A percentile compares a stretch with the other conserved stretches of the same genome.
Evolutionary conservation across 352 stramenopile species (phyloP).

Genomic region (Pelagophyceae sp.): DNA sequence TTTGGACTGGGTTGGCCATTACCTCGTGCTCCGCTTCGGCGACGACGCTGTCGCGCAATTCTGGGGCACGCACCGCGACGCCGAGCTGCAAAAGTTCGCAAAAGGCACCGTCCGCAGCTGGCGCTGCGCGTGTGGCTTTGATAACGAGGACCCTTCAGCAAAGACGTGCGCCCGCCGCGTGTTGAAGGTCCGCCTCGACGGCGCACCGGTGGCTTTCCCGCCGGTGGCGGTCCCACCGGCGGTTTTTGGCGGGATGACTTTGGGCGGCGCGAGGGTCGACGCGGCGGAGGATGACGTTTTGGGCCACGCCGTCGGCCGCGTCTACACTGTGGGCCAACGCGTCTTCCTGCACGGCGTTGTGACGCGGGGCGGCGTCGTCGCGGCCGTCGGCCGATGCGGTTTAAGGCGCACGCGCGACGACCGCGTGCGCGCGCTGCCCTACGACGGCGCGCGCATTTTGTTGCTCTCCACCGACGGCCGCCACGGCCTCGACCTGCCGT

Average conservation of each 20-base stretch:
- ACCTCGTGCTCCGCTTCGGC: constrained; percentile 49
- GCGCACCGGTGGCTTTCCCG: no score
- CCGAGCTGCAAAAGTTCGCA: constrained; percentile 57
- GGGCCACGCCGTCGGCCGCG: constrained; percentile 10
- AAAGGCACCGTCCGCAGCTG: constrained; percentile 40
- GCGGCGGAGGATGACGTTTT: neutral
- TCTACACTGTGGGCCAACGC: constrained; percentile 1
- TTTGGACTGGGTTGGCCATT: constrained; percentile 51
- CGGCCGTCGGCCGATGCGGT: neutral
- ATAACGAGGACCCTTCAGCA: constrained; percentile 15
- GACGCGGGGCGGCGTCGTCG: neutral
- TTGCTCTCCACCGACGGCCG: constrained; percentile 84
- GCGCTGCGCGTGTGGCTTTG: constrained; percentile 21
- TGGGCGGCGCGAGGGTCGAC: no score
- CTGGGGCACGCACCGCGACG: constrained; percentile 38
- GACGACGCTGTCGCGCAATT: constrained; percentile 48
- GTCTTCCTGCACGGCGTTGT: neutral
- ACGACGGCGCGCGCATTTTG: constrained; percentile 46
- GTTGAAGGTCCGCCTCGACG: neutral
- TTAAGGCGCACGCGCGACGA: neutral
- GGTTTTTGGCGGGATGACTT: no score
- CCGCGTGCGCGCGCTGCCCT: neutral
- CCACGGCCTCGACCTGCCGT: constrained; percentile 89
- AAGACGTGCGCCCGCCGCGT: neutral
- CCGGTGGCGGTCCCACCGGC: neutral